A percentile compares a stretch with the other conserved stretches of the same genome.
These are phyloP conservation scores for Aspergillus sp. DNA, from an alignment of 2,329 filamentous ascomycete species.

Conservation along the genomic window DNA sequence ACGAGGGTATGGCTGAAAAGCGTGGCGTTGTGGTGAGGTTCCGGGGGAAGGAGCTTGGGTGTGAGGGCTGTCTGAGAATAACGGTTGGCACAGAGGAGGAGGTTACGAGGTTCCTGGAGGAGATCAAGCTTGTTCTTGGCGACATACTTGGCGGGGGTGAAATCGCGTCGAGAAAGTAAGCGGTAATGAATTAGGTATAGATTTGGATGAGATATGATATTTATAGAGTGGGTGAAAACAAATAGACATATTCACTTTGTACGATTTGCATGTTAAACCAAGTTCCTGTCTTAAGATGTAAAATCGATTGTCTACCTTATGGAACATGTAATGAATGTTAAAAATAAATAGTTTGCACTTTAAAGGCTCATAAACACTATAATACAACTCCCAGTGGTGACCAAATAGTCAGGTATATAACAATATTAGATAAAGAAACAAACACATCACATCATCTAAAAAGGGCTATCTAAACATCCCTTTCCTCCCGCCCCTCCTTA, in stretches of 20 bases:
- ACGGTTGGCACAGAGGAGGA: slow-evolving; percentile 91
- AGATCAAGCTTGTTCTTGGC: slow-evolving; percentile 61
- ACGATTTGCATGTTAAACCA: neutral
- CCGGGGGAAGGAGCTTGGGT: slow-evolving; percentile 88
- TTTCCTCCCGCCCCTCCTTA: neutral
- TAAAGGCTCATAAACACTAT: neutral
- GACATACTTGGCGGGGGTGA: slow-evolving; percentile 50
- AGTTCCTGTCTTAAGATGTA: neutral
- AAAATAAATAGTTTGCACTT: neutral
- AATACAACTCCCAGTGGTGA: neutral
- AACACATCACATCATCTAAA: neutral
- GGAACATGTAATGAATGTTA: neutral
- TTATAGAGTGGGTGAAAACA: neutral
- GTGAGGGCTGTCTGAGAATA: slow-evolving; percentile 83
- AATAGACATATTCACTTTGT: neutral
- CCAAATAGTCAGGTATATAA: neutral
- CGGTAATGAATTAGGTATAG: neutral
- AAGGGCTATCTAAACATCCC: neutral
- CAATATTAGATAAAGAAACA: neutral
- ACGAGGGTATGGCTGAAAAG: slow-evolving; percentile 81
- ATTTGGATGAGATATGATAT: neutral
- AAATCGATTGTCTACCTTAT: neutral
- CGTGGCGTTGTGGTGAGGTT: slow-evolving; percentile 92
- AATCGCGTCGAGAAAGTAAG: slow-evolving; percentile 29
- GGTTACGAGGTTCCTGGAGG: slow-evolving; percentile 75